These are phyloP conservation scores for Microbotryum violaceum DNA, from an alignment of 1,284 basidiomycete species.

Conservation along the genomic window DNA sequence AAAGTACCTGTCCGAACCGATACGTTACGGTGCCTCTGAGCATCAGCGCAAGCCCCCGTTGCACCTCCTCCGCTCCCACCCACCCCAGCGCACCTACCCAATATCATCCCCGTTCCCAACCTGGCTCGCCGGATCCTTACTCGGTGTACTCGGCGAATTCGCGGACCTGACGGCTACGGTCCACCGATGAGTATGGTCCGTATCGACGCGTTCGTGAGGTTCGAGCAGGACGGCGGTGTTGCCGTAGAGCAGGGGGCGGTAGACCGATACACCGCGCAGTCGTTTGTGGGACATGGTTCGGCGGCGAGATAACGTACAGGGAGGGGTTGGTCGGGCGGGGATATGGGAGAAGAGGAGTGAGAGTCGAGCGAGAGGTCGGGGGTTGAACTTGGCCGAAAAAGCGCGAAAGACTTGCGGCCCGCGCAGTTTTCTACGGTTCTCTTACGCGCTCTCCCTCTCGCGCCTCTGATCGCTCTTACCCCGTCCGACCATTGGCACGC, in stretches of 20 bases:
- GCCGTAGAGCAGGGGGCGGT: constrained; percentile 88
- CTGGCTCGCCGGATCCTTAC: constrained; percentile 50
- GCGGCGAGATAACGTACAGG: too few relatives aligned
- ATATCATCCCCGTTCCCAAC: constrained; percentile 45
- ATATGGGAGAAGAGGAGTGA: too few relatives aligned
- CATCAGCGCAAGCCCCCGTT: constrained; percentile 48
- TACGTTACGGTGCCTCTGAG: not conserved
- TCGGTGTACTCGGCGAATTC: constrained; percentile 43
- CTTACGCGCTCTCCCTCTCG: too few relatives aligned
- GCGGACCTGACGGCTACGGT: constrained; percentile 79
- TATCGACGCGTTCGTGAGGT: constrained; percentile 56
- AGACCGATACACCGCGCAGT: constrained; percentile 63
- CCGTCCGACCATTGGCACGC: too few relatives aligned
- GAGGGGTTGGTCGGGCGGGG: too few relatives aligned
- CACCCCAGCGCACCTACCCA: constrained; percentile 43
- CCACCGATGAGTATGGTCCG: constrained; percentile 92
- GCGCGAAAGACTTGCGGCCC: too few relatives aligned
- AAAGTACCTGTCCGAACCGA: constrained; percentile 58
- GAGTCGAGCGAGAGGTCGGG: too few relatives aligned
- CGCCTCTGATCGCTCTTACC: too few relatives aligned
- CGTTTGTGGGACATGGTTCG: constrained; percentile 6
- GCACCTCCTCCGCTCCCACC: not conserved
- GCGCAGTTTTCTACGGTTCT: too few relatives aligned
- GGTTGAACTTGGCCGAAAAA: too few relatives aligned
- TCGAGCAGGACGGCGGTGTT: constrained; percentile 83